phyloP scores from a whole-genome alignment of 495 filamentous ascomycete species.

The Daldinia vernicosa region DNA sequence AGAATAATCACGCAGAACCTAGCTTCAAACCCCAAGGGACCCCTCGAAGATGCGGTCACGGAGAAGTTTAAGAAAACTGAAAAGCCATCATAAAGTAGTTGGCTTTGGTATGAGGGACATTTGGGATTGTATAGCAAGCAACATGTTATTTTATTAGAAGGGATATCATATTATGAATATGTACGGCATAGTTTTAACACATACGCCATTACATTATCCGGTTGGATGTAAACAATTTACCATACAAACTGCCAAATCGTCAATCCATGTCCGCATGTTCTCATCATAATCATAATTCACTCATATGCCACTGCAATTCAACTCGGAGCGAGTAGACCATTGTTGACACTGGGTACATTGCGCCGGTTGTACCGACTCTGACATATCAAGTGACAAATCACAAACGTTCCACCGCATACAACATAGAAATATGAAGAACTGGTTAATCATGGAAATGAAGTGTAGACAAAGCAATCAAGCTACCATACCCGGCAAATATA shows the following conservation, averaged over 20 bases:
- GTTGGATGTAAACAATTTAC: background rate
- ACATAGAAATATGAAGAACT: no score
- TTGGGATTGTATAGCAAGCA: background rate
- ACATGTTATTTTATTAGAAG: background rate
- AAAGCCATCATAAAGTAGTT: conserved; percentile 17
- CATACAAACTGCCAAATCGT: no score
- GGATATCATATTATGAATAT: background rate
- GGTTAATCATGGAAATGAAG: background rate
- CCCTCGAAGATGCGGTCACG: conserved; percentile 72
- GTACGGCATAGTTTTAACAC: background rate
- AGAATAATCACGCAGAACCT: conserved; percentile 49
- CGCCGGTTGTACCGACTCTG: no score
- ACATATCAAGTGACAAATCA: no score
- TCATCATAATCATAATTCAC: no score
- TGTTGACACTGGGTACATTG: no score
- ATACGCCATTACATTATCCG: background rate
- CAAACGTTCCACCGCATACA: background rate
- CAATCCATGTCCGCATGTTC: no score
- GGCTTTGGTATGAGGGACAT: background rate
- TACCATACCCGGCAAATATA: conserved; percentile 14
- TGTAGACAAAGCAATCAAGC: conserved; percentile 5
- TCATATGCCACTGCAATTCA: no score
- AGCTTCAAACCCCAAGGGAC: conserved; percentile 73
- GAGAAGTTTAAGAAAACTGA: conserved; percentile 66
- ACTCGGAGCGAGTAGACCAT: no score